Evolutionary conservation across 441 rosid species (phyloP), one percentile per base, ranked within the genome.

Genomic region (Biscutella laevigata): DNA sequence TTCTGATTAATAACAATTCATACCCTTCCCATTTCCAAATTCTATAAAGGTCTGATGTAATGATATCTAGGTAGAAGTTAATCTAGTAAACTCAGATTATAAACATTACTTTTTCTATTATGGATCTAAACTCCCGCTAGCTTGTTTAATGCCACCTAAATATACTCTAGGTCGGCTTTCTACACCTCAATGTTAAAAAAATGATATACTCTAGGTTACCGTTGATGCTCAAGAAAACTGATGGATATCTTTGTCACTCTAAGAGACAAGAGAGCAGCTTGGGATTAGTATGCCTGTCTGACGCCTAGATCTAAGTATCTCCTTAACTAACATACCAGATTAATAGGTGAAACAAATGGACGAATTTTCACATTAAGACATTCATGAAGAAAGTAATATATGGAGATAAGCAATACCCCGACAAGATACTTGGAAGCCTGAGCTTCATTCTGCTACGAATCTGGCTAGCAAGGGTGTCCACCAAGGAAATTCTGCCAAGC

Each of bases 381-480:
- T 51, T n/a, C n/a, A n/a, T n/a, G n/a, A 39, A 10, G 4, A 52
- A 38, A 38, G 50, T 12, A 33, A 19, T 21, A 38, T 37, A 54
- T 10, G 39, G 47, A 49, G 35, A 24, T 30, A 61, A 27, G 62
- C 38, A 53, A 55, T 67, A 67, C 71, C 71, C 71, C 40, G 71
- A 7, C 13, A 83, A 74, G 48, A 83, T 71, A 66, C 71, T 83
- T 33, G 84, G 91, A 68, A 83, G 79, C 71, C 87, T 69, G 30
- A 83, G 70, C 71, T 83, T 83, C 91, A 83, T 80, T 60, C 86
- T 80, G 60, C 74, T 78, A 55, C 84, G 84, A 50, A 83, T 83
- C 74, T 80, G 83, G 41, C 57, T 70, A 17, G 86, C 84, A 61
- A 83, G 75, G 19, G 84, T 73, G 53, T 83, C 86, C 34, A 78